Percentiles rank a stretch among this genome's conserved stretches.
Conservation (phyloP, 2,329 filamentous ascomycete genomes). For the Trichophyton benhamiae region DNA sequence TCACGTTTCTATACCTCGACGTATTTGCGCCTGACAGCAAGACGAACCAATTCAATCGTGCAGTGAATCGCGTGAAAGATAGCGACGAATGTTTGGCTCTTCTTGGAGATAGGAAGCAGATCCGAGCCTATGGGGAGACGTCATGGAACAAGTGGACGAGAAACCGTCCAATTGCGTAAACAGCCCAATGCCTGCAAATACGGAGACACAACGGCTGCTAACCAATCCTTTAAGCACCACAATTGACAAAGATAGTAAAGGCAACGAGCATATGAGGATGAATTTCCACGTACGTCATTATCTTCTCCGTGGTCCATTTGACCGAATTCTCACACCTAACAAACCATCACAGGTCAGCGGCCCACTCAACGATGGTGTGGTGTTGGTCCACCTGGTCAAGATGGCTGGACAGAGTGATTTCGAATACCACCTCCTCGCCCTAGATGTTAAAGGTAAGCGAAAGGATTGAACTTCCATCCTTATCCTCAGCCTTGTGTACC, state of each 20-base stretch:
- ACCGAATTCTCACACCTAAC: constrained; percentile 15
- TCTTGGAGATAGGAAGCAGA: constrained; percentile 62
- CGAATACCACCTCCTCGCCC: constrained; percentile 64
- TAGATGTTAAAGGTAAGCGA: constrained; percentile 58
- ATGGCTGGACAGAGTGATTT: constrained; percentile 52
- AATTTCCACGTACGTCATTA: constrained; percentile 58
- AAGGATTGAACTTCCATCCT: not conserved
- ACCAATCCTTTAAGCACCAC: constrained; percentile 42
- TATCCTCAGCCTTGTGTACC: not conserved
- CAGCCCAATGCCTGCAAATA: not conserved
- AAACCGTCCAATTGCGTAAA: constrained; percentile 44
- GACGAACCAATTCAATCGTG: constrained; percentile 76
- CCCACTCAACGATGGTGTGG: constrained; percentile 58
- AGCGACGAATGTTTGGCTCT: constrained; percentile 59
- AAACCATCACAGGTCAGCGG: constrained; percentile 53
- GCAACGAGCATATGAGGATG: constrained; percentile 70
- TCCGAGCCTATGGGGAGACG: constrained; percentile 68
- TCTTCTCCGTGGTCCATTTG: not conserved
- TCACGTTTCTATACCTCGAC: constrained; percentile 65
- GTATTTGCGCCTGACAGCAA: constrained; percentile 78
- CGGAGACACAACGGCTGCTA: constrained; percentile 7
- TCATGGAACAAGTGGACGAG: constrained; percentile 70
- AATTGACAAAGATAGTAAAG: constrained; percentile 56
- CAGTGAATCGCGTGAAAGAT: constrained; percentile 63
- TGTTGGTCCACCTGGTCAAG: constrained; percentile 66